Evolutionary conservation across 2,329 filamentous ascomycete genomes (phyloP), one percentile per base, ranked within the genome.

Genomic region (Bipolaris cookei): DNA sequence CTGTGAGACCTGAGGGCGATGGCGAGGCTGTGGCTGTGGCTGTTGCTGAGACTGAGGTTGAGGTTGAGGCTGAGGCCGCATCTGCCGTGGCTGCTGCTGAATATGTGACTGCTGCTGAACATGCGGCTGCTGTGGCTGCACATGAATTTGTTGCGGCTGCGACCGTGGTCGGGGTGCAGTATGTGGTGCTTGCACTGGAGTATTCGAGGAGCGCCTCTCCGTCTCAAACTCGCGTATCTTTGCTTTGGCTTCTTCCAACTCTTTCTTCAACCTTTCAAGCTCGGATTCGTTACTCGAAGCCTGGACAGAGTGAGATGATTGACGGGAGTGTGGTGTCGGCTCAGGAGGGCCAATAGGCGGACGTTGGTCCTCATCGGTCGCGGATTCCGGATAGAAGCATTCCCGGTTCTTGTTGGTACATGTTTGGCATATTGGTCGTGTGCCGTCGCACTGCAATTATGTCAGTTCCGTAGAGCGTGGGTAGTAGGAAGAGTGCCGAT

Each of bases 211-310:
- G 11, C 66, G 67, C 23, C 76, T 71, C 57, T 74, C 71, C 1
- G 63, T 61, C 48, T 76, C 70, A 4, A 75, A 62, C 51, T 75
- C 62, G 28, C 69, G 66, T 16, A 76, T 75, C 11, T 69, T 68
- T 6, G 72, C 73, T 52, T 67, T 74, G n/a, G 74, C 72, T 59
- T 74, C 74, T 41, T 75, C 74, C 6, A 75, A 62, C 49, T 76
- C 71, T 51, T 56, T 69, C 59, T 71, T 74, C 62, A 76, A 70
- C 56, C 66, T 70, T 50, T 75, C 73, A 18, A 75, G 53, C 57
- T 76, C 72, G 1, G 70, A 67, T 30, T 67, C 67, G 25, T 42
- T 59, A 41, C 51, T 68, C 3, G 62, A 54, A n/a, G 64, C 54
- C 38, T 67, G 66, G n/a, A 20, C 32, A 4, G 61, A 50, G 34